These are phyloP conservation scores for Ceratobasidium sp. DNA, from an alignment of 1,284 basidiomycete genomes.

Conservation along the genomic window DNA sequence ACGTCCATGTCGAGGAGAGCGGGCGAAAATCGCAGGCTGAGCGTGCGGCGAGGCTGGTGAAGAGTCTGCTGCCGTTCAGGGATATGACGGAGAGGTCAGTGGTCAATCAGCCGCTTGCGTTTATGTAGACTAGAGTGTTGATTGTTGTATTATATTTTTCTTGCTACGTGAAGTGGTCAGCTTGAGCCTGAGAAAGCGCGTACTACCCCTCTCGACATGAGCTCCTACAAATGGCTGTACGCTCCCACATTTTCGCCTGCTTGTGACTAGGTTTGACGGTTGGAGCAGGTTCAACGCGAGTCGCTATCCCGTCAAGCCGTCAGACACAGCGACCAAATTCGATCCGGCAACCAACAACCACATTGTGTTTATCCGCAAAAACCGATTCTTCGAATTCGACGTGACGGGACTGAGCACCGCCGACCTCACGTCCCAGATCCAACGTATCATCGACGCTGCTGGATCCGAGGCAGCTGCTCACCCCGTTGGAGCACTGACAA, in stretches of 20 bases:
- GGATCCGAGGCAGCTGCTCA: slow-evolving; percentile 59
- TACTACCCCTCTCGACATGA: slow-evolving; percentile 87
- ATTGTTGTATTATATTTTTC: neutral
- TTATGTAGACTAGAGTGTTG: slow-evolving; percentile 24
- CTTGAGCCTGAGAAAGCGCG: slow-evolving; percentile 92
- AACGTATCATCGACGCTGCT: slow-evolving; percentile 74
- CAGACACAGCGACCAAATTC: slow-evolving; percentile 87
- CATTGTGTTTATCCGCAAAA: slow-evolving; percentile 89
- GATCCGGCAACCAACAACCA: slow-evolving; percentile 81
- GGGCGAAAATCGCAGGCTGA: slow-evolving; percentile 61
- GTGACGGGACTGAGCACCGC: slow-evolving; percentile 75
- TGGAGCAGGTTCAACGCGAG: slow-evolving; percentile 82
- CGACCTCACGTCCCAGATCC: slow-evolving; percentile 85
- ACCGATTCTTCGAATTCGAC: slow-evolving; percentile 85
- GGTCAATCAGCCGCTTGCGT: neutral
- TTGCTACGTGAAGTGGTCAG: slow-evolving; percentile 59
- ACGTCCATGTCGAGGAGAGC: slow-evolving; percentile 81
- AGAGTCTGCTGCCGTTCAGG: slow-evolving; percentile 85
- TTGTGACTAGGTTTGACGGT: slow-evolving; percentile 1
- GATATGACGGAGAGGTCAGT: slow-evolving; percentile 79
- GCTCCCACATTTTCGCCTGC: slow-evolving; percentile 47
- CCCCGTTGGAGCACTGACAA: slow-evolving; percentile 81
- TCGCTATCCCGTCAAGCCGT: slow-evolving; percentile 83
- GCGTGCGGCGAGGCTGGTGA: slow-evolving; percentile 81
- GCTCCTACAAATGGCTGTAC: slow-evolving; percentile 92